A percentile compares a stretch with the other conserved stretches of the same genome.
Evolutionary conservation across 768 basidiomycete genomes (phyloP).

Genomic region (Trametes punicea): DNA sequence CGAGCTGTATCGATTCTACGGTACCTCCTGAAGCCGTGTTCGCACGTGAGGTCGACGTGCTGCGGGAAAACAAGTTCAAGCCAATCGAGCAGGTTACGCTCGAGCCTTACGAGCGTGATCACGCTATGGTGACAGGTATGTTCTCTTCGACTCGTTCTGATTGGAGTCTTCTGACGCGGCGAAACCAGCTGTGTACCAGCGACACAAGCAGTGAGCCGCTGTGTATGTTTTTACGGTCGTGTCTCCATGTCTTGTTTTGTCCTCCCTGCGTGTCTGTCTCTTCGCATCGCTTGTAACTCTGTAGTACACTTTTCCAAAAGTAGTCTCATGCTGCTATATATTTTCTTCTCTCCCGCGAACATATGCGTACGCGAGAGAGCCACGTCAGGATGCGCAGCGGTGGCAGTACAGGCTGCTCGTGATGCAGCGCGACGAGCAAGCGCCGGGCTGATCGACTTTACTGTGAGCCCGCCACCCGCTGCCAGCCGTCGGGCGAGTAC

Average conservation of each 20-base stretch:
- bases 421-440: neutral
- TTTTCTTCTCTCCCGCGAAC: neutral
- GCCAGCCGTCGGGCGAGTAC: neutral
- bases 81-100: conserved; percentile 94
- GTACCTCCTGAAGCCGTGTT: conserved; percentile 86
- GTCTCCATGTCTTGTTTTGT: conserved; percentile 12
- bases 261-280: conserved; percentile 9
- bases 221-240: conserved; percentile 16
- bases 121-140: conserved; percentile 86
- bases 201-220: conserved; percentile 37
- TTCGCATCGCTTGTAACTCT: conserved; percentile 20
- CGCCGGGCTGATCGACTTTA: neutral
- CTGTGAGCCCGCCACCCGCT: too few species aligned
- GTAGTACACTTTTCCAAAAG: conserved; percentile 20
- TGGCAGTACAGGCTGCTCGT: conserved; percentile 9
- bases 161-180: neutral
- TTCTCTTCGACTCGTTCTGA: neutral
- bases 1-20: conserved; percentile 98
- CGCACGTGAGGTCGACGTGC: conserved; percentile 76
- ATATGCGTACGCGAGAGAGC: neutral
- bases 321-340: conserved; percentile 7
- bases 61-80: conserved; percentile 81
- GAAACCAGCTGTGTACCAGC: conserved; percentile 42
- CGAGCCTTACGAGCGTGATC: conserved; percentile 89
- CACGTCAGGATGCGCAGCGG: conserved; percentile 23